Evolutionary conservation across 176 grass and related monocot genomes (phyloP), one percentile per base, ranked within the genome.

Genomic region (Ensete ventricosum): DNA sequence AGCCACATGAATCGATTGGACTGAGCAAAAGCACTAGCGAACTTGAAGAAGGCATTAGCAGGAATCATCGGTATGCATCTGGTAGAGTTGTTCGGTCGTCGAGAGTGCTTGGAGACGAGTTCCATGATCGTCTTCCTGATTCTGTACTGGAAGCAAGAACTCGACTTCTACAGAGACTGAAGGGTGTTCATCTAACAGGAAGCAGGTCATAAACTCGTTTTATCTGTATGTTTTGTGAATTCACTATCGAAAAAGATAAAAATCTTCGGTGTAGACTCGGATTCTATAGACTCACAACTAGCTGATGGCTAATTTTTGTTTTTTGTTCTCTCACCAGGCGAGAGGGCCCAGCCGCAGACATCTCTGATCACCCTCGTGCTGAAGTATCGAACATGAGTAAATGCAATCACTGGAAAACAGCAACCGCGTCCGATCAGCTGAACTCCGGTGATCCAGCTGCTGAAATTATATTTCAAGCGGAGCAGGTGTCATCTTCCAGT

Each of bases 61-160:
- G 73, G 52, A 75, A 25, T 34, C 26, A 9, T 23, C 6, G 14
- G 54, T 13, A 29, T 51, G 68, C 48, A 21, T 11, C 34, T 2
- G 2, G 1, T 9, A 3, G 25, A 48, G 73, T 75, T 75, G 9
- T n/a, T 59, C 8, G 43, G 26, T 43, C 55, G 1, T 9, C 9
- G 14, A 75, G 53, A 11, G 1, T 10, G 48, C 3, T 16, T 19
- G 27, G 25, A 75, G 53, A 48, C 54, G 21, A 48, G 13, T 75
- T 20, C 26, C 25, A 58, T 60, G 73, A 75, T 75, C 54, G 22
- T 26, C 73, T 75, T n/a, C 73, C 73, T 75, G 13, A 16, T n/a
- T 9, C 53, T 59, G 73, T 75, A 10, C 54, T 60, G 1, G 25
- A 75, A 43, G 73, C 73, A 48, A 54, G 73, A 9, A 25, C 54